Percentiles rank a stretch among this genome's conserved stretches.
Conservation (phyloP, 2,329 filamentous ascomycete genomes). For the Fusarium concolor region DNA sequence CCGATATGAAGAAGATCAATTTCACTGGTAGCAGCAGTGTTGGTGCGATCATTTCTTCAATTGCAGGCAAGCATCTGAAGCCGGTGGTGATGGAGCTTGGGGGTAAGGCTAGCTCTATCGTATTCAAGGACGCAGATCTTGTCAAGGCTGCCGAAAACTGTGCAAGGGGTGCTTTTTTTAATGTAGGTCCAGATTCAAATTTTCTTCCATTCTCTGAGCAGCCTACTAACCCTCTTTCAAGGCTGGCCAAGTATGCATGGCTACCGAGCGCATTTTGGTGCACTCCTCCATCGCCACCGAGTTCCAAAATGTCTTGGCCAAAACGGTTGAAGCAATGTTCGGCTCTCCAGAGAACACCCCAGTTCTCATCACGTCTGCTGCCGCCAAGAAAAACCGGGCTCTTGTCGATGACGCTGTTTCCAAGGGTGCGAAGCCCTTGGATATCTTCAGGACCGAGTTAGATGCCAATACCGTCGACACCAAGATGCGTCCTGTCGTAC, state of each 20-base stretch:
- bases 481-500: slow-evolving; percentile 3
- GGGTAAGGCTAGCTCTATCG: neutral
- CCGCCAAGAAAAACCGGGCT: neutral
- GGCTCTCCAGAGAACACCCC: neutral
- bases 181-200: neutral
- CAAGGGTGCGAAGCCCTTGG: neutral
- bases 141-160: neutral
- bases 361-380: neutral
- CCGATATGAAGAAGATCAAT: too few species aligned
- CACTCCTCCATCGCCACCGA: neutral
- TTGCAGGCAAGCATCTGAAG: neutral
- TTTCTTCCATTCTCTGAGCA: neutral
- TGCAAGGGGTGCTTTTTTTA: neutral
- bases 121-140: neutral
- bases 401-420: neutral
- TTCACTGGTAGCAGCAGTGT: neutral
- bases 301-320: neutral
- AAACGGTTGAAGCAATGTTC: neutral
- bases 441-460: neutral
- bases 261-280: neutral
- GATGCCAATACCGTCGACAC: neutral
- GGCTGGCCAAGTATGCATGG: slow-evolving; percentile 1
- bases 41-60: neutral
- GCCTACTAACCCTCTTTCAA: neutral
- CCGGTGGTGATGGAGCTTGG: neutral